phyloP scores from a whole-genome alignment of 441 rosid genomes.

The Populus hybrid region DNA sequence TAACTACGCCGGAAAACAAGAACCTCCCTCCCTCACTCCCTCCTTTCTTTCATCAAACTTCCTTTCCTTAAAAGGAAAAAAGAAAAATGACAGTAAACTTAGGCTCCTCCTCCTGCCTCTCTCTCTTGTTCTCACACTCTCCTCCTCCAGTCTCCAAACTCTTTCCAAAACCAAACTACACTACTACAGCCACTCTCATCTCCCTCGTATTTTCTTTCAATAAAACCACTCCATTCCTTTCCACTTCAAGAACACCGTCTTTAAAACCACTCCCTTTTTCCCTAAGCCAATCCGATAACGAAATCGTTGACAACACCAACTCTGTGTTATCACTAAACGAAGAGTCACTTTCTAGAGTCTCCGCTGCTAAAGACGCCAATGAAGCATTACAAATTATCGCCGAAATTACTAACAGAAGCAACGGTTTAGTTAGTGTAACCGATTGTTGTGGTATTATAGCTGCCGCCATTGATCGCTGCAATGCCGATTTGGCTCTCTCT shows the following conservation, averaged over 20 bases:
- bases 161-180: constrained; percentile 21
- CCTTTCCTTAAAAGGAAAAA: neutral
- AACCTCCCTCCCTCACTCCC: too few relatives aligned
- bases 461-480: constrained; percentile 57
- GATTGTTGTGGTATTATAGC: constrained; percentile 56
- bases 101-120: constrained; percentile 25
- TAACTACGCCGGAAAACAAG: neutral
- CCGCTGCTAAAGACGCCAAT: constrained; percentile 56
- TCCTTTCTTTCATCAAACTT: neutral
- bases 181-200: constrained; percentile 18
- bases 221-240: neutral
- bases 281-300: constrained; percentile 21
- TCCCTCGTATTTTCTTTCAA: constrained; percentile 20
- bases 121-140: constrained; percentile 20
- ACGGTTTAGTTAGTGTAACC: constrained; percentile 43
- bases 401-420: constrained; percentile 23
- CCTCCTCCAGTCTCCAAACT: constrained; percentile 31
- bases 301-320: neutral
- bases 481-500: constrained; percentile 72
- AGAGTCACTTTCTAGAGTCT: constrained; percentile 40
- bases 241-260: constrained; percentile 8
- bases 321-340: constrained; percentile 24
- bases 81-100: constrained; percentile 42
- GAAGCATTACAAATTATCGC: constrained; percentile 61
- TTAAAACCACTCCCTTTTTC: constrained; percentile 23